Evolutionary conservation across 2,329 filamentous ascomycete genomes (phyloP).

Genomic region (Diplodia seriata): DNA sequence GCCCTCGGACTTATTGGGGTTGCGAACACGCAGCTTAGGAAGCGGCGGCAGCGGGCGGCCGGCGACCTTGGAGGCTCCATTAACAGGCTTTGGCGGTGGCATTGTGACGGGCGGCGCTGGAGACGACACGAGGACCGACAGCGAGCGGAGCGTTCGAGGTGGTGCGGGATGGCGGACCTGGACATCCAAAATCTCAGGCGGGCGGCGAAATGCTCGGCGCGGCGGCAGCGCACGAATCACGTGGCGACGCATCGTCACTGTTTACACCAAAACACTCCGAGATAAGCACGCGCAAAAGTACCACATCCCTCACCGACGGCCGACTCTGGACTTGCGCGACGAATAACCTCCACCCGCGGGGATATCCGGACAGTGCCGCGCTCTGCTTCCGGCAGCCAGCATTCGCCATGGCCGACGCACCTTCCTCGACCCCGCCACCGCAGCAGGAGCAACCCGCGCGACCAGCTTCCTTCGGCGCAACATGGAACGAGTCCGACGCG

Average conservation of each 20-base stretch:
- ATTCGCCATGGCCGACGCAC: slow-evolving; percentile 36
- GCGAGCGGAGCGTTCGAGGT: background rate
- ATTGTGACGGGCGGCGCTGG: slow-evolving; percentile 13
- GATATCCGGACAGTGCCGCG: background rate
- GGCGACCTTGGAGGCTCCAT: slow-evolving; percentile 41
- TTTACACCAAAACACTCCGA: slow-evolving; percentile 31
- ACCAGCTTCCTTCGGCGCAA: slow-evolving; percentile 37
- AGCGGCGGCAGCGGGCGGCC: slow-evolving; percentile 64
- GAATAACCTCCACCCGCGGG: background rate
- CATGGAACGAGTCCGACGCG: slow-evolving; percentile 52
- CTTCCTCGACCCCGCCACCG: slow-evolving; percentile 37
- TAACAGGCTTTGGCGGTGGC: slow-evolving; percentile 42
- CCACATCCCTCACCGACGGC: background rate
- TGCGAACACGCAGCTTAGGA: slow-evolving; percentile 68
- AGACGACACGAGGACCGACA: background rate
- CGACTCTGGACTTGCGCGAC: slow-evolving; percentile 8
- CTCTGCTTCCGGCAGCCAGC: background rate
- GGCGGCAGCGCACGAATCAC: background rate
- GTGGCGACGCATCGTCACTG: slow-evolving; percentile 19
- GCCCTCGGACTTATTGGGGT: slow-evolving; percentile 66
- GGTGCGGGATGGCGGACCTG: slow-evolving; percentile 23
- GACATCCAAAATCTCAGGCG: slow-evolving; percentile 35
- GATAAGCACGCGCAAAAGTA: background rate
- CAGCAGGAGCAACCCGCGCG: slow-evolving; percentile 38
- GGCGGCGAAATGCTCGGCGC: slow-evolving; percentile 27